Base-by-base conservation (phyloP, 371 early-diverging fungal species). In the Mortierella sp. region DNA sequence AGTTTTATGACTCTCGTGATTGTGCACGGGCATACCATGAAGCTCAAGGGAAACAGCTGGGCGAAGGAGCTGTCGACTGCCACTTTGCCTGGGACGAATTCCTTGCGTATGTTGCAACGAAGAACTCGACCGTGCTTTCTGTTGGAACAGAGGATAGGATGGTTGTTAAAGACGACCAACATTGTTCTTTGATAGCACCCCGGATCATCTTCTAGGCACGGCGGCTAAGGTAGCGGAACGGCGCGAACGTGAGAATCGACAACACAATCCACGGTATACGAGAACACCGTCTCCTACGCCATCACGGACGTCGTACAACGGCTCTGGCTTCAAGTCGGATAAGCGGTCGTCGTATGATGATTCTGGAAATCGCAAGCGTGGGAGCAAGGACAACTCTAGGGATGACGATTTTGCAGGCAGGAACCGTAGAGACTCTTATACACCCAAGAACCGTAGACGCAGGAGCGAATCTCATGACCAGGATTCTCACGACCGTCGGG, bases 1-100 rank as follows among this genome's bases (percentile, higher is more conserved):
- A 79, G 40, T 79, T 57, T 34, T 79, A 43, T 57, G 79, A 79
- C 21, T 48, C 61, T 13, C 79, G 79, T 16, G 53, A 51, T 22
- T 69, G 78, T 21, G 61, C 56, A 9, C 46, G 47, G 14, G 79
- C 79, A 0, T 63, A 62, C 27, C 44, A 60, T 24, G 61, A 54
- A 14, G 59, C 66, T 1, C 56, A 79, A n/a, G 60, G 54, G 2
- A 43, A 54, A 7, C 44, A 39, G 13, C 61, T 65, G 21, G 46
- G 25, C 13, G 57, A 47, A 14, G 72, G 66, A 5, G 41, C 37
- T 21, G 48, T 71, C 14, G 66, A 65, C 25, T 51, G 59, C 25
- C 40, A 57, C 22, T 66, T 54, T 61, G 66, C 60, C 2, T 71
- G 72, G 72, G 72, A 71, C 44, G 39, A 59, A 17, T 34, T 48